Evolutionary conservation across 1,284 basidiomycete species (phyloP).

Genomic region (Ganoderma lucidum): DNA sequence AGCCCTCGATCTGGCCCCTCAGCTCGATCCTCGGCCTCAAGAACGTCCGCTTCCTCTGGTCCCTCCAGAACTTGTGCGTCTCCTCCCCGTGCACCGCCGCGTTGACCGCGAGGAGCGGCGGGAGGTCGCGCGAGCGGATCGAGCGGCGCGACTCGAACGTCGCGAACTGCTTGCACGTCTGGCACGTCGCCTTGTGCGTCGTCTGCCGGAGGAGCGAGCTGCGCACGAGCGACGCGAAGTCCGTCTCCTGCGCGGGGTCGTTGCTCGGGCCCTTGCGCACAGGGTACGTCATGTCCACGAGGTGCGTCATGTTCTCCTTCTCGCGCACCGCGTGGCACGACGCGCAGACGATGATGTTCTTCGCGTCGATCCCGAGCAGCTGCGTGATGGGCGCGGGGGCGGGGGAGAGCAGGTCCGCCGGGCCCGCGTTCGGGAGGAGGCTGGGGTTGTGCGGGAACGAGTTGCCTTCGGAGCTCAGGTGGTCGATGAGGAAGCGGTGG

Average conservation of each 20-base stretch:
- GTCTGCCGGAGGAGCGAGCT: slow-evolving; percentile 85
- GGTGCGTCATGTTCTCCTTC: slow-evolving; percentile 81
- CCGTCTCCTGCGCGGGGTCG: slow-evolving; percentile 55
- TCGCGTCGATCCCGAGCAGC: slow-evolving; percentile 79
- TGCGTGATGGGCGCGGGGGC: slow-evolving; percentile 79
- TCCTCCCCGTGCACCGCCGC: slow-evolving; percentile 85
- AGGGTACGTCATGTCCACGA: slow-evolving; percentile 91
- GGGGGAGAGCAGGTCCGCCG: slow-evolving; percentile 44
- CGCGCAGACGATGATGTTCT: slow-evolving; percentile 79
- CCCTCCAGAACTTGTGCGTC: slow-evolving; percentile 80
- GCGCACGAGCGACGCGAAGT: slow-evolving; percentile 79
- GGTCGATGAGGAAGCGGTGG: slow-evolving; percentile 93
- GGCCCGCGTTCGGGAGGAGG: slow-evolving; percentile 49
- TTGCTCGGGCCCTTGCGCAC: slow-evolving; percentile 70
- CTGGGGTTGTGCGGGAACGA: slow-evolving; percentile 65
- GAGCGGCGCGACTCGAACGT: slow-evolving; percentile 79
- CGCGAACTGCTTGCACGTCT: slow-evolving; percentile 81
- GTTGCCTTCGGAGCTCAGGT: slow-evolving; percentile 76
- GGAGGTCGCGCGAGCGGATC: slow-evolving; percentile 74
- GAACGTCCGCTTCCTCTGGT: slow-evolving; percentile 62
- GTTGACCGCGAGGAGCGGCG: slow-evolving; percentile 90
- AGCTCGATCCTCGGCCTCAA: slow-evolving; percentile 62
- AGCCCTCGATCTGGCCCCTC: slow-evolving; percentile 64
- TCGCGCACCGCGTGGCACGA: slow-evolving; percentile 76
- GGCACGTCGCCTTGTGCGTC: slow-evolving; percentile 87